phyloP scores from a whole-genome alignment of 2,329 filamentous ascomycete species.

The Macrophomina pseudophaseolina region DNA sequence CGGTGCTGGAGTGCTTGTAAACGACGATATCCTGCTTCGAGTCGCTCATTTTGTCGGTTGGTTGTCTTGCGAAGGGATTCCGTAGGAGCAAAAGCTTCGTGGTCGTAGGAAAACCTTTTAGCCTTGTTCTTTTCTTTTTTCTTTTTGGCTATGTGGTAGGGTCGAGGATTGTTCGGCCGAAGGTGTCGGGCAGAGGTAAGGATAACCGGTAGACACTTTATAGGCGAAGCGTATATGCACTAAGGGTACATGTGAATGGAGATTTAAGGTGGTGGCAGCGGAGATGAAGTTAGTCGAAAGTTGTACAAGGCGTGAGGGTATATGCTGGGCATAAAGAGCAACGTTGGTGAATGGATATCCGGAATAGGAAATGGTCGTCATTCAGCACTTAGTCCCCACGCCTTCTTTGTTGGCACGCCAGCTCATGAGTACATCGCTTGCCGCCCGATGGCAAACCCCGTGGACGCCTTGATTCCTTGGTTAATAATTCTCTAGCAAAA shows the following conservation, averaged over 20 bases:
- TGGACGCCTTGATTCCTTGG: background rate
- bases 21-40: conserved; percentile 5
- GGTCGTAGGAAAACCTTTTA: background rate
- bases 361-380: conserved; percentile 7
- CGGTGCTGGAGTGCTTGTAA: conserved; percentile 10
- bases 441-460: background rate
- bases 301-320: background rate
- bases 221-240: background rate
- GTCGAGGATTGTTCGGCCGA: background rate
- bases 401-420: conserved; percentile 15
- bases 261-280: background rate
- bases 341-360: background rate
- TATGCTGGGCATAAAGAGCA: background rate
- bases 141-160: background rate
- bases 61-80: background rate
- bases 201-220: background rate
- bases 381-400: background rate
- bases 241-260: background rate
- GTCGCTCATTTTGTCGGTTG: background rate
- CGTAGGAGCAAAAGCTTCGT: background rate
- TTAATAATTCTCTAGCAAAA: background rate
- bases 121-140: too few relatives aligned
- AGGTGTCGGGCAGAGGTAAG: background rate
- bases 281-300: background rate
- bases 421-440: background rate